Percentiles rank a stretch among this genome's conserved stretches.
phyloP scores from a whole-genome alignment of 257 asterid genomes.

The Solanum pinnatisectum region DNA sequence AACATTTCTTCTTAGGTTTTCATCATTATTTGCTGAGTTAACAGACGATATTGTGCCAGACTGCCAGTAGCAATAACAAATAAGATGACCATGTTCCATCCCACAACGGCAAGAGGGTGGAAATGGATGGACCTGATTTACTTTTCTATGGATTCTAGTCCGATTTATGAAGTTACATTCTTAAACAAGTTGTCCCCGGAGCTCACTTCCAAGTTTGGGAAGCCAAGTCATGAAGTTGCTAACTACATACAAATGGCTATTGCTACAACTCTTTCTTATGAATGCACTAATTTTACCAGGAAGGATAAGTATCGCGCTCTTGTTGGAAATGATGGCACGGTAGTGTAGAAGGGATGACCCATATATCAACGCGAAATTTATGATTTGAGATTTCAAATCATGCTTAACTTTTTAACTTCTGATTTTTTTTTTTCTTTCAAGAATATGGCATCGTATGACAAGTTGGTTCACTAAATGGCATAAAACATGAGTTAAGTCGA shows the following conservation, averaged over 20 bases:
- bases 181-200: slow-evolving; percentile 19
- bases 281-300: slow-evolving; percentile 23
- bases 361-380: background rate
- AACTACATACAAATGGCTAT: slow-evolving; percentile 22
- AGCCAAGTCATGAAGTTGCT: slow-evolving; percentile 31
- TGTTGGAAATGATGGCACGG: slow-evolving; percentile 28
- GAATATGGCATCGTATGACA: background rate
- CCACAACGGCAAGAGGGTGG: slow-evolving; percentile 45
- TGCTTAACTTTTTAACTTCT: background rate
- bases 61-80: slow-evolving; percentile 35
- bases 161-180: slow-evolving; percentile 22
- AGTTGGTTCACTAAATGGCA: background rate
- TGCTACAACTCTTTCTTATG: slow-evolving; percentile 15
- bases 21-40: slow-evolving; percentile 36
- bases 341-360: background rate
- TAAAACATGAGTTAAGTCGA: background rate
- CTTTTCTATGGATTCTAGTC: slow-evolving; percentile 35
- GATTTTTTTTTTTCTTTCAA: no score
- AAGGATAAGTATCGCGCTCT: slow-evolving; percentile 22
- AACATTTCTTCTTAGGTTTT: slow-evolving; percentile 35
- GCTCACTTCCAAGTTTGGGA: slow-evolving; percentile 19
- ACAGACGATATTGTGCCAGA: slow-evolving; percentile 36
- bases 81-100: slow-evolving; percentile 36
- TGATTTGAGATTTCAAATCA: no score
- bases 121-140: slow-evolving; percentile 29